These are phyloP conservation scores for Neurospora discreta DNA, from an alignment of 495 filamentous ascomycete genomes.

Conservation along the genomic window DNA sequence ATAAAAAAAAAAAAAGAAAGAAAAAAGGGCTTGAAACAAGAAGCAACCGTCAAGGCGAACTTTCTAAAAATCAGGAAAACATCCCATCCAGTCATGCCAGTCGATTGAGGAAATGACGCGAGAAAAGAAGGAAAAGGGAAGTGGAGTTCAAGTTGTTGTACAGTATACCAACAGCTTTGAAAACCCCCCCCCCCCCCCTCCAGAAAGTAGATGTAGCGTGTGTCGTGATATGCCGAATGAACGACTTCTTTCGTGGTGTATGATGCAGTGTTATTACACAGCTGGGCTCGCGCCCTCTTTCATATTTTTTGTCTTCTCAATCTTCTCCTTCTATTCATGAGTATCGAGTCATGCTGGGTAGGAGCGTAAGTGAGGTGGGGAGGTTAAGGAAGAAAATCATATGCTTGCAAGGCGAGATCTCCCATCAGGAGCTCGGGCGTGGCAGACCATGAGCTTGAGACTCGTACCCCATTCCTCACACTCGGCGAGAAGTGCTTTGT, in stretches of 20 bases:
- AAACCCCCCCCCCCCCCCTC: not conserved
- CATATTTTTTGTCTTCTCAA: slow-evolving; percentile 2
- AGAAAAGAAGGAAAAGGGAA: not conserved
- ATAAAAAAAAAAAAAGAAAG: too few species aligned
- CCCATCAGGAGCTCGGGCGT: slow-evolving; percentile 49
- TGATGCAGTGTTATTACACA: not conserved
- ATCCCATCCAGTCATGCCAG: not conserved
- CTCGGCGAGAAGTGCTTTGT: slow-evolving; percentile 65
- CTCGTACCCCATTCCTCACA: slow-evolving; percentile 78
- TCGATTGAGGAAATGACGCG: not conserved
- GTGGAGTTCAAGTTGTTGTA: not conserved
- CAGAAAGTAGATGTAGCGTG: not conserved
- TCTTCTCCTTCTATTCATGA: not conserved
- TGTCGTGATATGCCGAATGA: not conserved
- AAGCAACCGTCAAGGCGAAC: not conserved
- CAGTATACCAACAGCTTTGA: not conserved
- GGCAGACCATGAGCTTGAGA: slow-evolving; percentile 82
- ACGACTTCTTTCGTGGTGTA: not conserved
- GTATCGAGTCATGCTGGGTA: not conserved
- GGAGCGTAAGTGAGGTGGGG: not conserved
- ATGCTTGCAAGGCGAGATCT: slow-evolving; percentile 33
- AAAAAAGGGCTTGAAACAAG: too few species aligned
- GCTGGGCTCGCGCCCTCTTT: slow-evolving; percentile 13
- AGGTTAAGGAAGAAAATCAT: slow-evolving; percentile 12
- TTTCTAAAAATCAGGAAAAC: not conserved